Base-by-base conservation (phyloP, 805 yeast species). In the Saccharomyces kudriavzevii region DNA sequence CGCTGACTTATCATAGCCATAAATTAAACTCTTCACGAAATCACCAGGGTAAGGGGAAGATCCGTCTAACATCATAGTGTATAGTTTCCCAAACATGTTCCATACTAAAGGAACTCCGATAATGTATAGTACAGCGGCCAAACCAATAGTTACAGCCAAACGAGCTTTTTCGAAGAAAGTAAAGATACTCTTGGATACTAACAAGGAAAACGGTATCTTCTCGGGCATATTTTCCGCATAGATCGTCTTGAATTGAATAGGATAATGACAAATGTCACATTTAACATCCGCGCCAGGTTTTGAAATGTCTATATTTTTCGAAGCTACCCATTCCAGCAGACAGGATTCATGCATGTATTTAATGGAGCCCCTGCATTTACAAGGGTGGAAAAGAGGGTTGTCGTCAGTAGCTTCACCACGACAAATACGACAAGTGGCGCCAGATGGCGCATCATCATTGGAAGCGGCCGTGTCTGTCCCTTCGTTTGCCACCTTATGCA, bases 321-420 rank as follows among this genome's bases (percentile, higher is more conserved):
- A 63, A n/a, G 63, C 56, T 4, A 94, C 78, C 99, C 99, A 92
- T 63, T 89, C 94, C 62, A 83, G 73, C 48, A 92, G 71, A 69
- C 99, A 94, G 53, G 86, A 95, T 68, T 92, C 96, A 68, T 94
- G 99, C 52, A 94, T 88, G 63, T 84, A 91, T 66, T 85, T 86
- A 67, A 94, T 95, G 13, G 96, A 86, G 1, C 99, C 99, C 51
- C 89, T 77, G 71, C 99, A 94, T 63, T 81, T 84, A 71, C 99
- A 94, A 2, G 99, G 99, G 68, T 87, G 91, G 58, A 80, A 85
- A 48, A 94, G 74, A 3, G 97, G 97, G 58, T 87, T 89, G 0
- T 79, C 82, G 0, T 71, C 72, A 0, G 94, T 81, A n/a, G 81
- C 91, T 61, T 89, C 98, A 40, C 96, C 92, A 51, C 97, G 85